Percentiles rank a stretch among this genome's conserved stretches.
These are phyloP conservation scores for Guyanaporus albipodus DNA, from an alignment of 768 basidiomycete genomes.

Conservation along the genomic window DNA sequence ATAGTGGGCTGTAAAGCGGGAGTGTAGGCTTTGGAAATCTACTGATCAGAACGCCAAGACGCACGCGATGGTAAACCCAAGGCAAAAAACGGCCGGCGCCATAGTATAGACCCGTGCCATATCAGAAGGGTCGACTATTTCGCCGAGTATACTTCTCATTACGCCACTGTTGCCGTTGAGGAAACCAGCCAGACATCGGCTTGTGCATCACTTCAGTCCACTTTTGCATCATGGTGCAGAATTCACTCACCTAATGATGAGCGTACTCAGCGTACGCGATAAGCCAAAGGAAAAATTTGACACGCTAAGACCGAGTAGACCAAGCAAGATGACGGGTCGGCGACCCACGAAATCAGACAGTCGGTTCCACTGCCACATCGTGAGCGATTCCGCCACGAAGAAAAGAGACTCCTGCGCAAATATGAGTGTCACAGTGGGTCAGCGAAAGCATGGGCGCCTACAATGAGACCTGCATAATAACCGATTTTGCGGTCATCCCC, in stretches of 20 bases:
- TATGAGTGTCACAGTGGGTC: neutral
- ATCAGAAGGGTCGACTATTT: conserved; percentile 46
- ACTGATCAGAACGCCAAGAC: neutral
- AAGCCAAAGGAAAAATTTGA: conserved; percentile 63
- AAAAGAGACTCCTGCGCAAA: conserved; percentile 55
- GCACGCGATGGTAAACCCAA: conserved; percentile 3
- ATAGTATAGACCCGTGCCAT: conserved; percentile 36
- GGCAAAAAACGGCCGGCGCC: neutral
- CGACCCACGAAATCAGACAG: conserved; percentile 57
- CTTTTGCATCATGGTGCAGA: neutral
- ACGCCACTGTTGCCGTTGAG: conserved; percentile 46
- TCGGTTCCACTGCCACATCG: conserved; percentile 62
- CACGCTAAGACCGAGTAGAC: conserved; percentile 47
- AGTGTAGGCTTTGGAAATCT: too few species aligned
- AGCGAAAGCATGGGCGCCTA: conserved; percentile 31
- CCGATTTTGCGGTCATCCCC: conserved; percentile 54
- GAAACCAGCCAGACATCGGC: conserved; percentile 34
- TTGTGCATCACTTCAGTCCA: conserved; percentile 9
- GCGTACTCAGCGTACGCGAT: conserved; percentile 49
- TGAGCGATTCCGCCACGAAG: conserved; percentile 53
- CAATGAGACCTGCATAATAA: conserved; percentile 60
- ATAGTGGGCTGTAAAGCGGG: conserved; percentile 37
- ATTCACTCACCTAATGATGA: conserved; percentile 49
- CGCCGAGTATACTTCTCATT: conserved; percentile 68
- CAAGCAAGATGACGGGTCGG: conserved; percentile 56